These are phyloP conservation scores for Cydonia oblonga DNA, from an alignment of 331 rosid species.

Conservation along the genomic window DNA sequence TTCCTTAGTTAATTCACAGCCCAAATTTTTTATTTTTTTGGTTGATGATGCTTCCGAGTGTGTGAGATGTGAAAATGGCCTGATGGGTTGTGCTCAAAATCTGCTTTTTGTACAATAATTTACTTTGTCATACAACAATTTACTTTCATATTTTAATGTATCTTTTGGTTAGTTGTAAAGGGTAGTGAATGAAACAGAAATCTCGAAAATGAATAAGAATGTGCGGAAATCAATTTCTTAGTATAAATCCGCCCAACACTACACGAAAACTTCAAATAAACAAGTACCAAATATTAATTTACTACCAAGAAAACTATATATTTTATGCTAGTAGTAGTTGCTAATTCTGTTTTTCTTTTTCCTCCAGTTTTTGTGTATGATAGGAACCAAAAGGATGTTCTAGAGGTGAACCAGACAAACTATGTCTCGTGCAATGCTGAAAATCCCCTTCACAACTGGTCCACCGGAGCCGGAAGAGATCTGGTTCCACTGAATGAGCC, in stretches of 20 bases:
- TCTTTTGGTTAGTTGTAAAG: not conserved
- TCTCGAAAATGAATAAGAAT: not conserved
- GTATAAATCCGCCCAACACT: too few relatives aligned
- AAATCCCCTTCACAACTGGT: constrained; percentile 59
- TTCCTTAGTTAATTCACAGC: not conserved
- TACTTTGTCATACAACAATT: not conserved
- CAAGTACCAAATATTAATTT: too few relatives aligned
- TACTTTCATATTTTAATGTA: not conserved
- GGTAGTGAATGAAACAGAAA: too few relatives aligned
- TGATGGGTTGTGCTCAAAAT: not conserved
- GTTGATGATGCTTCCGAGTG: not conserved
- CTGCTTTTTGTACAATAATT: not conserved
- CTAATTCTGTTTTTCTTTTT: constrained; percentile 11
- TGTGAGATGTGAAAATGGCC: constrained; percentile 34
- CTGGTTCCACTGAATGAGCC: constrained; percentile 74
- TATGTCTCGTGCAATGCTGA: constrained; percentile 62
- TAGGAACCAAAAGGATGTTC: constrained; percentile 66
- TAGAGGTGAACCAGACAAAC: constrained; percentile 83
- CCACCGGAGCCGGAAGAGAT: constrained; percentile 90
- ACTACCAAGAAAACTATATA: too few relatives aligned
- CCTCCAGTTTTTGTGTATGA: constrained; percentile 72
- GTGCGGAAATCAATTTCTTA: not conserved
- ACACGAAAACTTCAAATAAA: not conserved
- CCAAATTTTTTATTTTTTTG: not conserved
- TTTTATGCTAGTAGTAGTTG: not conserved